A percentile compares a stretch with the other conserved stretches of the same genome.
phyloP scores from a whole-genome alignment of 1,284 basidiomycete species.

The Lignosus rhinocerotis region DNA sequence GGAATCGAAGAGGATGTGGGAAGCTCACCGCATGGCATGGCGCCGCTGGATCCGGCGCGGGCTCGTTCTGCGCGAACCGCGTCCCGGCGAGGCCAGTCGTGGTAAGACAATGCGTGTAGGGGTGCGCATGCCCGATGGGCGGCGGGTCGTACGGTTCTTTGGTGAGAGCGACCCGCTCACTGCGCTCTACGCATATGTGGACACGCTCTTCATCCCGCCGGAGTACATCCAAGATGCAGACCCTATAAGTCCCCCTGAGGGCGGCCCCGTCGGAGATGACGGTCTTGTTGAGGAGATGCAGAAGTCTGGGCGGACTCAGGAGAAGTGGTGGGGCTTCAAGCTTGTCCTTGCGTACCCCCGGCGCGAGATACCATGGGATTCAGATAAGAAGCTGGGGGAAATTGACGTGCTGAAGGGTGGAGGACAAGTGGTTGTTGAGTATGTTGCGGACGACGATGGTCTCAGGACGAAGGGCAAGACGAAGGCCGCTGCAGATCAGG shows the following conservation, averaged over 20 bases:
- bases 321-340: slow-evolving; percentile 72
- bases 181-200: slow-evolving; percentile 70
- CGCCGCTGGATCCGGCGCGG: slow-evolving; percentile 48
- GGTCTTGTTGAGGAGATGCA: slow-evolving; percentile 44
- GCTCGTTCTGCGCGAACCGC: slow-evolving; percentile 40
- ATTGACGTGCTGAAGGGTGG: slow-evolving; percentile 59
- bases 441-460: slow-evolving; percentile 30
- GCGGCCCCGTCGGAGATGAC: slow-evolving; percentile 34
- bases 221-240: slow-evolving; percentile 41
- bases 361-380: slow-evolving; percentile 56
- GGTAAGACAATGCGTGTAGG: slow-evolving; percentile 55
- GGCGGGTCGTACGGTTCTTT: slow-evolving; percentile 61
- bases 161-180: slow-evolving; percentile 52
- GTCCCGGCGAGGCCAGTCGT: slow-evolving; percentile 31
- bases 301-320: slow-evolving; percentile 30
- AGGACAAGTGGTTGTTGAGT: slow-evolving; percentile 74
- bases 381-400: slow-evolving; percentile 44
- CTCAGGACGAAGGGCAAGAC: slow-evolving; percentile 26
- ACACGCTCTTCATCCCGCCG: slow-evolving; percentile 48
- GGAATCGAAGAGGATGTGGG: slow-evolving; percentile 34
- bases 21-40: slow-evolving; percentile 46
- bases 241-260: slow-evolving; percentile 42
- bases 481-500: slow-evolving; percentile 18
- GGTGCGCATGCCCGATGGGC: slow-evolving; percentile 67
- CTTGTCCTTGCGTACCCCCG: slow-evolving; percentile 73